These are phyloP conservation scores for Benincasa hispida DNA, from an alignment of 306 rosid genomes.

Conservation along the genomic window DNA sequence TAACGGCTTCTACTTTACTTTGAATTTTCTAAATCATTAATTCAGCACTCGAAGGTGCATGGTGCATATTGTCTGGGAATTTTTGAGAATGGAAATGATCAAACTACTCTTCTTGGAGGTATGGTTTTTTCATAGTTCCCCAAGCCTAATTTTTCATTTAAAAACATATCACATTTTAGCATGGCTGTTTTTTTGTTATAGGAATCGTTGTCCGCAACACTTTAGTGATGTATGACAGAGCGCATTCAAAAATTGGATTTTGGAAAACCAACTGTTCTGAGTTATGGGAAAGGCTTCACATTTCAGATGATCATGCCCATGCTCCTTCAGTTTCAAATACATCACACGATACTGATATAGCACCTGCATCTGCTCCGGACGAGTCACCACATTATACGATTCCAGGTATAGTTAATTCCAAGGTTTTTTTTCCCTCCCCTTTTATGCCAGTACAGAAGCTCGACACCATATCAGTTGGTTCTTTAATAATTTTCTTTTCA, in stretches of 20 bases:
- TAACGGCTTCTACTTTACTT: conserved; percentile 10
- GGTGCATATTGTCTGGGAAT: conserved; percentile 94
- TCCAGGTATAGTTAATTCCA: conserved; percentile 36
- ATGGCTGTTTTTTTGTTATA: conserved; percentile 15
- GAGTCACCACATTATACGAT: conserved; percentile 26
- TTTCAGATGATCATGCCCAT: conserved; percentile 37
- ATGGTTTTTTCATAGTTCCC: neutral
- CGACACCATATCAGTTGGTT: neutral
- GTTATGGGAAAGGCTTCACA: conserved; percentile 69
- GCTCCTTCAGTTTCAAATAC: conserved; percentile 23
- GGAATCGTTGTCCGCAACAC: conserved; percentile 90
- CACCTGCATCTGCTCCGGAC: conserved; percentile 55
- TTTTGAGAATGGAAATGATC: conserved; percentile 78
- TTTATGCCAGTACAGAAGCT: neutral
- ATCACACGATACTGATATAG: conserved; percentile 19
- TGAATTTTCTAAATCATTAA: conserved; percentile 10
- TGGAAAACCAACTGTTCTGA: conserved; percentile 99
- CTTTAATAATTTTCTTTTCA: neutral
- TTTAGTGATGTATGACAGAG: conserved; percentile 83
- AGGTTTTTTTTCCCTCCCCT: neutral
- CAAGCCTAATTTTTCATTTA: neutral
- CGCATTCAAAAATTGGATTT: conserved; percentile 67
- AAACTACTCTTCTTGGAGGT: conserved; percentile 97
- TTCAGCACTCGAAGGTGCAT: conserved; percentile 75
- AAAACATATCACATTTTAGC: neutral